phyloP scores from a whole-genome alignment of 371 early-diverging fungal species.

The Syncephalastrum sp. region DNA sequence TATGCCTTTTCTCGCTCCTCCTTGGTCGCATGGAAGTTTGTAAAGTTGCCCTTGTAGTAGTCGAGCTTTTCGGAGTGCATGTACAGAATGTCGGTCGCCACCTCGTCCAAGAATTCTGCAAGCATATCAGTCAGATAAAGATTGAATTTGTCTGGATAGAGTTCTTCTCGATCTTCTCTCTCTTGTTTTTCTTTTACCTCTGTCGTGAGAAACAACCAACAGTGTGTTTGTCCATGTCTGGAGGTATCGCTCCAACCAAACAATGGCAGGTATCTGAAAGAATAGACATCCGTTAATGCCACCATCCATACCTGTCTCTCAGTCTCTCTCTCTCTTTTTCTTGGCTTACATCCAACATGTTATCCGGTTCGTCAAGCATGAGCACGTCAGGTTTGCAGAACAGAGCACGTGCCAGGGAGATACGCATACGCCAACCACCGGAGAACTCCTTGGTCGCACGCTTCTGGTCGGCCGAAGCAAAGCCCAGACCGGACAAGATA shows the following conservation, averaged over 20 bases:
- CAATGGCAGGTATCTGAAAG: constrained; percentile 82
- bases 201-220: constrained; percentile 96
- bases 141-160: no score
- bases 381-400: constrained; percentile 95
- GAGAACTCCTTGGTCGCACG: constrained; percentile 90
- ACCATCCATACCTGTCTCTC: background rate
- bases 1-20: constrained; percentile 90
- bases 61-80: constrained; percentile 92
- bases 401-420: constrained; percentile 94
- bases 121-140: background rate
- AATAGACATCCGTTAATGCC: background rate
- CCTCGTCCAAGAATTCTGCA: constrained; percentile 92
- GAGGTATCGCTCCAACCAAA: constrained; percentile 95
- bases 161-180: background rate
- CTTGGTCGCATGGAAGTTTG: constrained; percentile 84
- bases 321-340: no score
- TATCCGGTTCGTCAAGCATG: constrained; percentile 99
- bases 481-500: constrained; percentile 96
- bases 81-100: constrained; percentile 95
- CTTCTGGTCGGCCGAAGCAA: constrained; percentile 73
- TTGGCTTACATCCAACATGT: constrained; percentile 80
- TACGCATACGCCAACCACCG: constrained; percentile 95
- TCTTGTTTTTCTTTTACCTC: constrained; percentile 42
- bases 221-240: constrained; percentile 89
- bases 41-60: constrained; percentile 94